Evolutionary conservation across 2,329 filamentous ascomycete genomes (phyloP).

Genomic region (Diaporthe sp.): DNA sequence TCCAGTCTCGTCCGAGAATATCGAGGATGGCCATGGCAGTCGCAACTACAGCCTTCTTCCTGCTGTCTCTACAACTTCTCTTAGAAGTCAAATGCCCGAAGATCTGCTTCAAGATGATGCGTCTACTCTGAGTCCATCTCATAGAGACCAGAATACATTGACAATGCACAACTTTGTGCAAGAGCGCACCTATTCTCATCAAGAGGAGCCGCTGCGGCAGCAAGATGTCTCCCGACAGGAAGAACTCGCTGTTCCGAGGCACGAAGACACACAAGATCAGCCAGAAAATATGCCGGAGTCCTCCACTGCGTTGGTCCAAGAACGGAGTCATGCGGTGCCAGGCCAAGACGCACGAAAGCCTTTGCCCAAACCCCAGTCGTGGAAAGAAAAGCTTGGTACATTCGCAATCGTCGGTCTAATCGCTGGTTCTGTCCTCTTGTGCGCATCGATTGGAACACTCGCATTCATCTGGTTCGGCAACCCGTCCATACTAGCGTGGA

Average conservation of each 20-base stretch:
- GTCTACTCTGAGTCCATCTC: neutral
- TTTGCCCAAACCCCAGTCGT: neutral
- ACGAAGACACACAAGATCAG: neutral
- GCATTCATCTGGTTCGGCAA: neutral
- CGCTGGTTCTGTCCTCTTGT: neutral
- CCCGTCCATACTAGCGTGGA: neutral
- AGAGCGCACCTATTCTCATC: accelerated
- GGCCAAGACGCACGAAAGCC: neutral
- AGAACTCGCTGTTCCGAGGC: neutral
- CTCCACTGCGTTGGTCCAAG: neutral
- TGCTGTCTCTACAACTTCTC: neutral
- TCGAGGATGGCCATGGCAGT: neutral
- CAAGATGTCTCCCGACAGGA: neutral
- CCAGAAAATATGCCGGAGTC: neutral
- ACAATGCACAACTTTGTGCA: neutral
- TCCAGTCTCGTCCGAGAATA: neutral
- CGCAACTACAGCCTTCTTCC: neutral
- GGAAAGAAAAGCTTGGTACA: neutral
- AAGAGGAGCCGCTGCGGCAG: neutral
- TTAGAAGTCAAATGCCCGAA: neutral
- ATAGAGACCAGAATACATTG: neutral
- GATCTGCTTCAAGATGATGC: neutral
- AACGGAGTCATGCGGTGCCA: neutral
- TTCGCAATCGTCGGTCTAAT: neutral
- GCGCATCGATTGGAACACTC: neutral